phyloP scores from a whole-genome alignment of 805 yeast genomes.

The Candida parachauliodes region DNA sequence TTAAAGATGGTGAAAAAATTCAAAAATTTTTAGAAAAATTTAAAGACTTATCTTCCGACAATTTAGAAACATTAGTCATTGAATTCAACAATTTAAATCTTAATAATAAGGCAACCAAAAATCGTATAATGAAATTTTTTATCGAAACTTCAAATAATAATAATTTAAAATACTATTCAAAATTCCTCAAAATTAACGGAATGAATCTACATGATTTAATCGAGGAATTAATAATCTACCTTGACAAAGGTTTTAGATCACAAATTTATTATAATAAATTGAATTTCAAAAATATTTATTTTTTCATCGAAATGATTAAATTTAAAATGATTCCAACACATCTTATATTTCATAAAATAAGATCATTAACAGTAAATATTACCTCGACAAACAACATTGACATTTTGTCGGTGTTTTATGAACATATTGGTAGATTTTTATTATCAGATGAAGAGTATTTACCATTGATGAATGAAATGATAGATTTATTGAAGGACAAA shows the following conservation, averaged over 20 bases:
- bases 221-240: constrained; percentile 47
- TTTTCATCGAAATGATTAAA: constrained; percentile 72
- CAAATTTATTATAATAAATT: constrained; percentile 52
- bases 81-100: constrained; percentile 50
- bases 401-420: constrained; percentile 65
- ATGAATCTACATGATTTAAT: constrained; percentile 47
- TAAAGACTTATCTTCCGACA: constrained; percentile 44
- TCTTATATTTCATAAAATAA: constrained; percentile 68
- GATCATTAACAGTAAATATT: constrained; percentile 51
- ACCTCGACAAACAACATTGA: constrained; percentile 61
- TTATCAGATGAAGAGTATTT: constrained; percentile 53
- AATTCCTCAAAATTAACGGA: constrained; percentile 65
- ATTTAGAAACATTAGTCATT: constrained; percentile 45
- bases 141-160: constrained; percentile 45
- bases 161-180: constrained; percentile 49
- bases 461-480: constrained; percentile 59
- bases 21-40: constrained; percentile 41
- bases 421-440: constrained; percentile 66
- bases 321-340: constrained; percentile 71
- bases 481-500: constrained; percentile 50
- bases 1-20: constrained; percentile 37
- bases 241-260: constrained; percentile 59
- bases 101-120: constrained; percentile 70
- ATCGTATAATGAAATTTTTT: constrained; percentile 56
- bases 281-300: constrained; percentile 54